phyloP scores from a whole-genome alignment of 306 rosid genomes.

The Malus sieversii region DNA sequence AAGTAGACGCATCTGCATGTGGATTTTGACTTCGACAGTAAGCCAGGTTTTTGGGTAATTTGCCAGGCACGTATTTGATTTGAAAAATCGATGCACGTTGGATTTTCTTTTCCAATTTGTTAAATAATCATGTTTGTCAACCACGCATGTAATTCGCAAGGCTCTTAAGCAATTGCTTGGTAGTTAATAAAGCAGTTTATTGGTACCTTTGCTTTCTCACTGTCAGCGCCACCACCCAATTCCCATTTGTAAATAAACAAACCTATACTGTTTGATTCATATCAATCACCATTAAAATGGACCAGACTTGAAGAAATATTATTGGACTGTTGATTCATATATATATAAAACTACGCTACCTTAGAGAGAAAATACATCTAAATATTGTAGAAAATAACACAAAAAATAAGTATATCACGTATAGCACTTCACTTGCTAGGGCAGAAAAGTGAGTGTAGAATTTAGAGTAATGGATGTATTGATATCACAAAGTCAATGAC shows the following conservation, averaged over 20 bases:
- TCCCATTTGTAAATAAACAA: not conserved
- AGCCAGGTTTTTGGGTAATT: constrained; percentile 19
- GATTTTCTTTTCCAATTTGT: not conserved
- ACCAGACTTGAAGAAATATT: not conserved
- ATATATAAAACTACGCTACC: no score
- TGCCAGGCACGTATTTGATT: constrained; percentile 11
- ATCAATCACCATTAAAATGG: no score
- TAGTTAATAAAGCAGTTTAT: not conserved
- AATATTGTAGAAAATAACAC: no score
- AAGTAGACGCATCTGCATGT: not conserved
- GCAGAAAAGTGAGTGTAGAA: no score
- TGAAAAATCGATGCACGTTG: constrained; percentile 8
- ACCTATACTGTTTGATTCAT: not conserved
- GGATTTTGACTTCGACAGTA: not conserved
- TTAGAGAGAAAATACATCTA: no score
- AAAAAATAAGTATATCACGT: no score
- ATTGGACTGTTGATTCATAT: not conserved
- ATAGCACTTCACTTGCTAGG: no score
- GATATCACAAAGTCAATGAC: no score
- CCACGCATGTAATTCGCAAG: not conserved
- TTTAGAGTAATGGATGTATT: no score
- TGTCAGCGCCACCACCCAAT: not conserved
- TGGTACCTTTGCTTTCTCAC: not conserved
- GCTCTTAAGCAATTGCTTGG: not conserved
- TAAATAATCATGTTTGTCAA: not conserved